phyloP scores from a whole-genome alignment of 2,329 filamentous ascomycete genomes.

The Coniella lustricola region DNA sequence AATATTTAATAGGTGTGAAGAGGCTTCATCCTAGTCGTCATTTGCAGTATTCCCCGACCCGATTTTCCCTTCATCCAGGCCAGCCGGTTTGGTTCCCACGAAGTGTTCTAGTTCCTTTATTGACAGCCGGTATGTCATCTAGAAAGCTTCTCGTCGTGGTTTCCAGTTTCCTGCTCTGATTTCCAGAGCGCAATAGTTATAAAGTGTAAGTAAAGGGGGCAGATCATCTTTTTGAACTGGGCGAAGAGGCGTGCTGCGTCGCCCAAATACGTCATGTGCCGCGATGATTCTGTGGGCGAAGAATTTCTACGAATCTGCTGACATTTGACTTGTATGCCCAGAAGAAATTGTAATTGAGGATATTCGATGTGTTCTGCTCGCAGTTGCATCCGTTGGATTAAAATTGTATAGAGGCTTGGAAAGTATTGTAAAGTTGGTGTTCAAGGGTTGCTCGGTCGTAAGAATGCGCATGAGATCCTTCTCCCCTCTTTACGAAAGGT shows the following conservation, averaged over 20 bases:
- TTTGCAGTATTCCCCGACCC: not conserved
- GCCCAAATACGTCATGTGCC: too few species aligned
- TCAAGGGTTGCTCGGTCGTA: too few species aligned
- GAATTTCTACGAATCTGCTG: too few species aligned
- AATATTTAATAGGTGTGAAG: too few species aligned
- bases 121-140: not conserved
- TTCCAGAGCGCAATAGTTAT: too few species aligned
- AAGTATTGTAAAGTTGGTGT: constrained; percentile 1
- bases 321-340: too few species aligned
- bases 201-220: too few species aligned
- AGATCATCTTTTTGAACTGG: too few species aligned
- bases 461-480: not conserved
- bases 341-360: not conserved
- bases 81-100: constrained; percentile 7
- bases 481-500: not conserved
- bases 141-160: not conserved
- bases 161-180: too few species aligned
- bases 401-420: constrained; percentile 12
- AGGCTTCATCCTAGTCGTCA: too few species aligned
- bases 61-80: constrained; percentile 9
- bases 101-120: not conserved
- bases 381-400: constrained; percentile 11
- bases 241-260: too few species aligned
- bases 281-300: too few species aligned
- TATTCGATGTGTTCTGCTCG: constrained; percentile 2